Base-by-base conservation (phyloP, 768 basidiomycete genomes). In the Tylopilus sp. region DNA sequence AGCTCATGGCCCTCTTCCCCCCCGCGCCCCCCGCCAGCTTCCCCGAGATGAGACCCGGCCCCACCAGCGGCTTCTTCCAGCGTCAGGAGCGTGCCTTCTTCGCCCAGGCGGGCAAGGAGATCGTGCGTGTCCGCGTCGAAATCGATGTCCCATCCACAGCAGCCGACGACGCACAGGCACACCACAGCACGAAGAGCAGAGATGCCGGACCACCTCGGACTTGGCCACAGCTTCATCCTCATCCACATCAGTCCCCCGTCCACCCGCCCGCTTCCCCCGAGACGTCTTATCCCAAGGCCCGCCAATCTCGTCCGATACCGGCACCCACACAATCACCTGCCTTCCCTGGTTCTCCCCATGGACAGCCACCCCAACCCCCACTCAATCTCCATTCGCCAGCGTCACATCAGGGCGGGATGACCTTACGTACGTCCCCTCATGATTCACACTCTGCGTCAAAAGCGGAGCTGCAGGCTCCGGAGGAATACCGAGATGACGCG, bases 1-100 rank as follows among this genome's bases (percentile, higher is more conserved):
- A 91, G 59, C 78, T 91, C 60, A 91, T 91, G 89, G 86, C 86
- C 14, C 80, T 91, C 73, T 91, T 90, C 64, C 89, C 89, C 1
- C 79, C 88, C 6, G 73, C 82, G 4, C 78, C 86, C 16, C 88
- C 88, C 1, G 75, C 78, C 41, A 77, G 38, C 47, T 80, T 78
- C 46, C 72, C 76, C 28, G 80, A 81, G 58, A 76, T 82, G 71
- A 73, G 80, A 50, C 76, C 79, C 3, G 83, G 84, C 1, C 82
- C 86, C 4, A 89, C 89, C 0, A 84, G 82, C 45, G 81, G 83
- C 26, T 89, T 79, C 66, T 91, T 91, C 66, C 79, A 83, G 57
- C 75, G 81, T 0, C 85, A 91, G 67, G 88, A 91, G 61, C 85
- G 87, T 50, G 85, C 84, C 9, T 91, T 88, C 69, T 91, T 91